Base-by-base conservation (phyloP, 2,329 filamentous ascomycete species). In the Fusarium sp. region DNA sequence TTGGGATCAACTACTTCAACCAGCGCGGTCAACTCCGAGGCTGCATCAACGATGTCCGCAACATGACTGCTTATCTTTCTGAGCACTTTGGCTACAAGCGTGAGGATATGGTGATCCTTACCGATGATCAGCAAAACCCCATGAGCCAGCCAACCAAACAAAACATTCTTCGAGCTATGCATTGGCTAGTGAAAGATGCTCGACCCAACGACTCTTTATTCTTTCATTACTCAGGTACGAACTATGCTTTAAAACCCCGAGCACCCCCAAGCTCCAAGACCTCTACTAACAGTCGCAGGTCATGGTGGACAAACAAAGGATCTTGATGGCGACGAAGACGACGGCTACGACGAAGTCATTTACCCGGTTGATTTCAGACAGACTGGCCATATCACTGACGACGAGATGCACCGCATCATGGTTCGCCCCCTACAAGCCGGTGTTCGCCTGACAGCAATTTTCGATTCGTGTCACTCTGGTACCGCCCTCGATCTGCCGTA, bases 131-230 rank as follows among this genome's bases (percentile, higher is more conserved):
- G 84, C 94, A 97, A 81, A 97, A 97, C 77, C 94, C 94, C 31
- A 97, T 98, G 93, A 97, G 94, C 83, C 94, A 97, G 83, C 95
- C 95, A 14, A 97, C 94, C 10, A 98, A 98, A 82, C 93, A 94
- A 75, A 98, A 98, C 79, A 97, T 98, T 62, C 83, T 98, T 41
- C 90, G 95, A 59, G 95, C 95, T 35, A 98, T 98, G 95, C 95
- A 98, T 80, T 98, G 95, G 95, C 85, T 98, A 25, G 94, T 98
- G 64, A 97, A 97, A 83, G 95, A 97, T 79, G 95, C 95, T 9
- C 89, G 89, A 64, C 93, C 94, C 1, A 97, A 98, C 79, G 95
- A 98, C 80, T 97, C 95, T 9, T 87, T 98, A 11, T 98, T 98
- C 84, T 98, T 98, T 85, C 95, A 98, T 83, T 98, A 97, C 81